Evolutionary conservation across 2,329 filamentous ascomycete genomes (phyloP), one percentile per base, ranked within the genome.

Genomic region (Fusarium pilosicola): DNA sequence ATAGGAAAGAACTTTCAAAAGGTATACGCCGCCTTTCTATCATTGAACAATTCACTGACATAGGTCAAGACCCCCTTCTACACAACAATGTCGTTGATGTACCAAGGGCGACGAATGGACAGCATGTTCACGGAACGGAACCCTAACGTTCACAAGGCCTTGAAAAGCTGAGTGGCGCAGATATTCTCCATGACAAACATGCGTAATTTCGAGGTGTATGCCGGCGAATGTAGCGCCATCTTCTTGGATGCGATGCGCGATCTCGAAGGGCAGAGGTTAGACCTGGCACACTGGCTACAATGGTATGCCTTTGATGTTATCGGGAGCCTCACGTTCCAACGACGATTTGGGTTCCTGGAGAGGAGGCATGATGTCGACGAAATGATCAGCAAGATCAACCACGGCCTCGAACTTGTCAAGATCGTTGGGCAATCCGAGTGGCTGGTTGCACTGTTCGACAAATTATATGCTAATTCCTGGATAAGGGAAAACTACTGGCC

Each of bases 121-220:
- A 46, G 44, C 44, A 26, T 46, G 44, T 20, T 46, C 44, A 46
- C 18, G 12, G 44, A 46, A 14, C 44, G 24, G 5, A 46, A 46
- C 4, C 44, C 44, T 0, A 17, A 9, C 12, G 6, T 26, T 0
- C 44, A 46, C 8, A 46, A 14, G 12, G 17, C 44, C 0, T 26
- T 46, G 1, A 20, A 46, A 14, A 6, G 44, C 1, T 14, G 24
- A 26, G 44, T 20, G 5, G 44, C 44, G 17, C 44, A 46, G 24
- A 28, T 46, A 46, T 46, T 46, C 18, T 28, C 18, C 15, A 28
- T 46, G 44, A 28, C 24, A 5, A 46, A 46, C 14, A 20, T 46
- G 44, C 44, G 44, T 0, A 46, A 46, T 20, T 46, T 46, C 8
- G 24, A 46, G 44, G 44, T 46, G 8, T 46, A 46, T 26, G 44